Conservation (phyloP, 2,329 filamentous ascomycete genomes). For the Colletotrichum scovillei region DNA sequence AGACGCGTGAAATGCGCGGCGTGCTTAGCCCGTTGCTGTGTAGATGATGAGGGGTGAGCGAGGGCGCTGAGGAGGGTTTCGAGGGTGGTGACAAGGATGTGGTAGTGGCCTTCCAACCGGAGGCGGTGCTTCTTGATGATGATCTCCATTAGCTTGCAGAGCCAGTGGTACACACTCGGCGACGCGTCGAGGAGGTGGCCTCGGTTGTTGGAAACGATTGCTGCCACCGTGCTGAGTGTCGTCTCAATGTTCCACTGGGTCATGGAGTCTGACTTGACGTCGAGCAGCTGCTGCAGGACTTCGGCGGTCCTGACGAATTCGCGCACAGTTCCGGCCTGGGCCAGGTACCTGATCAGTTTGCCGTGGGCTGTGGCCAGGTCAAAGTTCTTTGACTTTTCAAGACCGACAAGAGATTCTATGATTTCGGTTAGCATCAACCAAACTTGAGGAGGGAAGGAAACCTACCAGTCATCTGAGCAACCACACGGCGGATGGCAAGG, state of each 20-base stretch:
- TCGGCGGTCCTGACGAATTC: slow-evolving; percentile 54
- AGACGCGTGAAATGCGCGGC: slow-evolving; percentile 66
- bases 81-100: slow-evolving; percentile 65
- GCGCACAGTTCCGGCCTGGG: slow-evolving; percentile 41
- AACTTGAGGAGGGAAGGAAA: neutral
- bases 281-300: slow-evolving; percentile 58
- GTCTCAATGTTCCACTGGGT: slow-evolving; percentile 69
- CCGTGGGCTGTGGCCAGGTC: slow-evolving; percentile 55
- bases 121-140: slow-evolving; percentile 70
- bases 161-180: slow-evolving; percentile 54
- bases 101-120: slow-evolving; percentile 71
- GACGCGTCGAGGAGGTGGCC: slow-evolving; percentile 41
- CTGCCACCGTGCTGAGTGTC: slow-evolving; percentile 58
- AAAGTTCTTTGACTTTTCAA: slow-evolving; percentile 42
- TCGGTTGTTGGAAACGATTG: slow-evolving; percentile 42
- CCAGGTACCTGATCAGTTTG: slow-evolving; percentile 49
- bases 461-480: slow-evolving; percentile 53
- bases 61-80: slow-evolving; percentile 67
- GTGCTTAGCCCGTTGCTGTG: slow-evolving; percentile 47
- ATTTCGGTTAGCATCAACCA: neutral
- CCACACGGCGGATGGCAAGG: slow-evolving; percentile 56
- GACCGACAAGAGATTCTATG: slow-evolving; percentile 24
- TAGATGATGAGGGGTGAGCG: slow-evolving; percentile 50
- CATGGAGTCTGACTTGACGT: slow-evolving; percentile 61
- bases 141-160: slow-evolving; percentile 65